These are phyloP conservation scores for Tricholoma bakamatsutake DNA, from an alignment of 768 basidiomycete species.

Conservation along the genomic window DNA sequence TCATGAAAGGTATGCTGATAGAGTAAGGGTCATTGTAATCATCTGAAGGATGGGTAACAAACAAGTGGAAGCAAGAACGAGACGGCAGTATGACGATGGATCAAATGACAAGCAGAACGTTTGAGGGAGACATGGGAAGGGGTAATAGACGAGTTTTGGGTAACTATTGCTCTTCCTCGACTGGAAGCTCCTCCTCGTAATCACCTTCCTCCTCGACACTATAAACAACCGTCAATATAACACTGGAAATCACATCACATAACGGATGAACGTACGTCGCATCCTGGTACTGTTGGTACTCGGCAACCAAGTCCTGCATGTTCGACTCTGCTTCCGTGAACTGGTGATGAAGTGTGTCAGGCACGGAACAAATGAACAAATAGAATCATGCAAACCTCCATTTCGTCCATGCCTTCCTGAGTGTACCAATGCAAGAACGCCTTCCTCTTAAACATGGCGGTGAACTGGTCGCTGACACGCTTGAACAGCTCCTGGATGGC, in stretches of 20 bases:
- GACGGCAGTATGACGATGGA: too few species aligned
- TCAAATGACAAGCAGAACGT: conserved; percentile 10
- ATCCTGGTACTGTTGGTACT: conserved; percentile 96
- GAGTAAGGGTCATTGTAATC: conserved; percentile 22
- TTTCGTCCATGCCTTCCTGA: conserved; percentile 99
- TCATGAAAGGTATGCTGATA: conserved; percentile 33
- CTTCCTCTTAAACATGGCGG: conserved; percentile 98
- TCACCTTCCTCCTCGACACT: conserved; percentile 86
- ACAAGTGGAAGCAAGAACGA: neutral
- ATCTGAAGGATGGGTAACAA: conserved; percentile 8
- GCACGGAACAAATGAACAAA: neutral
- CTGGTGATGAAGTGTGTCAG: conserved; percentile 25
- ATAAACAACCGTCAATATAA: conserved; percentile 9
- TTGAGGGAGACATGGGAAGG: conserved; percentile 13
- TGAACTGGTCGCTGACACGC: conserved; percentile 97
- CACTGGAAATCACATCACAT: neutral
- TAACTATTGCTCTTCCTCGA: conserved; percentile 50
- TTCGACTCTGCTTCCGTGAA: conserved; percentile 99
- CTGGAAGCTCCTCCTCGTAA: conserved; percentile 73
- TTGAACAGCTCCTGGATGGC: conserved; percentile 98
- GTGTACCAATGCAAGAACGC: conserved; percentile 99
- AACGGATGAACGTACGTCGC: conserved; percentile 61
- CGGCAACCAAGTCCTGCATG: conserved; percentile 98
- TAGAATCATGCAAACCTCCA: conserved; percentile 52
- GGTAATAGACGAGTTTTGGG: conserved; percentile 12